Evolutionary conservation across 495 filamentous ascomycete genomes (phyloP), one percentile per base, ranked within the genome.

Genomic region (Endocarpon pusillum): DNA sequence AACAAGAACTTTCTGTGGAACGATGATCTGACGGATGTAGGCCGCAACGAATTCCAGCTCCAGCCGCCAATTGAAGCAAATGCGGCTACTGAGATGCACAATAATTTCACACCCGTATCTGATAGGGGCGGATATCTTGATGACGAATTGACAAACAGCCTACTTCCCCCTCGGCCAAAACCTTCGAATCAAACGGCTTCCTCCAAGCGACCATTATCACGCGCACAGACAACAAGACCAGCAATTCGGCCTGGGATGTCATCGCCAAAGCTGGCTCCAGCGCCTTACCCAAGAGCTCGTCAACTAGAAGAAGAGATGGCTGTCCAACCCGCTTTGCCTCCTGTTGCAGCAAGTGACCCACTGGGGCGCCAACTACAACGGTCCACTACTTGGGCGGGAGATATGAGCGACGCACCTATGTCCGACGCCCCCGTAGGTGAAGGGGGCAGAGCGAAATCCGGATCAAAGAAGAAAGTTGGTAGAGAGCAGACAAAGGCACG

Each of bases 311-410:
- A 36, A n/a, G 28, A 55, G 30, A 58, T 41, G 31, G 52, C 56
- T 23, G 19, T 55, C 16, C 43, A 52, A 23, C 54, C 55, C 21
- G 36, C 51, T 6, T 42, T 53, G 21, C 60, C 58, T 12, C 40
- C 54, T n/a, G 44, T 70, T 14, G 62, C 71, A 3, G 64, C 65
- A 0, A 76, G 70, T 37, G 73, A 78, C 37, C 68, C 71, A 2
- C 42, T 64, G 19, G 50, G 53, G 3, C 24, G 44, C 16, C 47
- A 46, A 27, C 53, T 66, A 12, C 54, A 59, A 4, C 51, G 60
- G 36, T 51, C 64, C 11, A 53, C 67, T 37, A 57, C 65, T 11
- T 65, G 59, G 58, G 44, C 62, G 26, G 55, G 55, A 3, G 49
- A 58, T 2, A 53, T 59, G 51, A 57, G 55, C 36, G 59, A 61